Conservation (phyloP, 2,329 filamentous ascomycete genomes). For the Zymoseptoria ardabiliae region DNA sequence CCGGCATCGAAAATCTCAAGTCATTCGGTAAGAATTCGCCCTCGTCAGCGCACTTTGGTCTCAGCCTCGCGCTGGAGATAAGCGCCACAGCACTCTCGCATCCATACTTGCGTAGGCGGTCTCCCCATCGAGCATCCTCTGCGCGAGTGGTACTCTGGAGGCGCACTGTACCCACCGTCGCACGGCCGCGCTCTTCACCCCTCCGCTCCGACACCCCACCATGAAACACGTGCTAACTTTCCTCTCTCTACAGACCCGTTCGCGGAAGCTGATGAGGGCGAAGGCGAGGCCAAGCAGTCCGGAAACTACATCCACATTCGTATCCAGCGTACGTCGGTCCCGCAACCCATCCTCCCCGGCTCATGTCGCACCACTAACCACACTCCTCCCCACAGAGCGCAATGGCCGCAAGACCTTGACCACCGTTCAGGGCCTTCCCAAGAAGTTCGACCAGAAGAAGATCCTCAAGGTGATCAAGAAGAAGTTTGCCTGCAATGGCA, state of each 20-base stretch:
- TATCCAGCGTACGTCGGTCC: conserved; percentile 68
- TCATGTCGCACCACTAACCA: background rate
- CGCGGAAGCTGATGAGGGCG: conserved; percentile 99
- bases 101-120: background rate
- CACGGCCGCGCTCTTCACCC: background rate
- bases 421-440: conserved; percentile 95
- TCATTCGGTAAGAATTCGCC: conserved; percentile 17
- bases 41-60: background rate
- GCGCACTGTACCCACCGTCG: background rate
- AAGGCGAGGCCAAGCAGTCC: conserved; percentile 87
- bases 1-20: conserved; percentile 21
- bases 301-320: conserved; percentile 99
- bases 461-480: conserved; percentile 99
- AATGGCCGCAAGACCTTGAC: conserved; percentile 99
- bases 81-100: conserved; percentile 3
- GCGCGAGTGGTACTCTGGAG: background rate
- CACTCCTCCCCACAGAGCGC: conserved; percentile 59
- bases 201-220: background rate
- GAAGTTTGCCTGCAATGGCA: conserved; percentile 99
- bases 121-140: background rate
- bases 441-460: conserved; percentile 99
- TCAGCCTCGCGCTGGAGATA: conserved; percentile 14
- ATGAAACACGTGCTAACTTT: conserved; percentile 13
- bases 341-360: background rate
- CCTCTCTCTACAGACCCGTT: conserved; percentile 71